Base-by-base conservation (phyloP, 2,329 filamentous ascomycete genomes). In the Sporothrix inflata region DNA sequence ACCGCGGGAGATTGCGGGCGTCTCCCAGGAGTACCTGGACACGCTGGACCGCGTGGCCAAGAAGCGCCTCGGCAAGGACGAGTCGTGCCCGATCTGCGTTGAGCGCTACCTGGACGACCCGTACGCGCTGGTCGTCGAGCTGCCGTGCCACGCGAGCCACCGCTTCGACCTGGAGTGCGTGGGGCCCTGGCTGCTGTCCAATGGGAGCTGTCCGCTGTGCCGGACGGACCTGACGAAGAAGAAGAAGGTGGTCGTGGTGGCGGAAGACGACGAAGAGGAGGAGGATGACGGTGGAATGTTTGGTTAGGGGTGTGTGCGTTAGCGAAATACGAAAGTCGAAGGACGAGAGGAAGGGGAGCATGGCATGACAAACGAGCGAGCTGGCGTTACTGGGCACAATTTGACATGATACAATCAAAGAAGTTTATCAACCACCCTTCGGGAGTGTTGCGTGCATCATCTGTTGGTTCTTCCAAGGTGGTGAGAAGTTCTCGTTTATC, bases 121-220 rank as follows among this genome's bases (percentile, higher is more conserved):
- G 76, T 90, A 88, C 78, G 87, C 85, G 71, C 82, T 91, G 1
- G 88, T 91, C 14, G 89, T 91, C 38, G 85, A 89, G 82, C 82
- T 91, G 77, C 89, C 89, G 53, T 91, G 89, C 78, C 83, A 88
- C 76, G 83, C 82, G 42, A 81, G 79, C 53, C 89, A 91, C 79
- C 81, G 81, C 67, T 91, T 90, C 77, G 89, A 91, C 76, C 80
- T 91, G n/a, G 89, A 91, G 81, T 91, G 89, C 76, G 88, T 91
- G 1, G 87, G 85, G 3, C 89, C 89, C 7, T 91, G 89, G 89
- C 78, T 91, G 78, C 82, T 85, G 78, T 85, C 87, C 76, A 89
- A 91, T 80, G 89, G 89, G 49, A 90, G 84, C 42, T 91, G 89
- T 78, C 89, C 89, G 51, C 83, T 91, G 81, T 90, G 89, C 79